Percentiles rank a stretch among this genome's conserved stretches.
Evolutionary conservation across 208 protist species (phyloP).

Genomic region (Kentomonas sorsogonicus): DNA sequence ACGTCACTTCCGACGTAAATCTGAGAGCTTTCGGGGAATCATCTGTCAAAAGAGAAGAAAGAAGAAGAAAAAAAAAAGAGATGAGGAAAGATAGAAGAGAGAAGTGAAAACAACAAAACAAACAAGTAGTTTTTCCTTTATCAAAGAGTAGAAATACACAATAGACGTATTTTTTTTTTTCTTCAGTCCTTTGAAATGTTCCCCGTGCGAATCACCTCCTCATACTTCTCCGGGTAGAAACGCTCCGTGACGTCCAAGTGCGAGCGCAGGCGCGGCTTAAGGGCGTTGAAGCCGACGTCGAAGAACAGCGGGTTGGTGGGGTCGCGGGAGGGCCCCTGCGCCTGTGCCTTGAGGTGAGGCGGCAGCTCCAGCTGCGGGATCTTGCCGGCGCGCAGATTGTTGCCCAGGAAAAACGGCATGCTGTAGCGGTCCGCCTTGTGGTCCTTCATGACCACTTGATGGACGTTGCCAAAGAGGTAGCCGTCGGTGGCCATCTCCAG

Average conservation of each 20-base stretch:
- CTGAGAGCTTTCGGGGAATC: background rate
- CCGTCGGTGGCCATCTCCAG: slow-evolving; percentile 10
- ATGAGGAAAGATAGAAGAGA: too few relatives aligned
- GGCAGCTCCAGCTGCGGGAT: slow-evolving; percentile 12
- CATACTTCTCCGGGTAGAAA: slow-evolving; percentile 6
- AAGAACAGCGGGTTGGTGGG: background rate
- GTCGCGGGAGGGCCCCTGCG: background rate
- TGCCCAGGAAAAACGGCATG: slow-evolving; percentile 9
- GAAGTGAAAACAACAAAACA: too few relatives aligned
- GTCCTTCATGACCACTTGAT: slow-evolving; percentile 9
- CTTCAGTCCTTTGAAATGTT: too few relatives aligned
- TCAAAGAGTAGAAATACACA: background rate
- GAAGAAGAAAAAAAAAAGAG: background rate
- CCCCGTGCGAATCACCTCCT: background rate
- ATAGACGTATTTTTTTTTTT: too few relatives aligned
- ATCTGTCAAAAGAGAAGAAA: background rate
- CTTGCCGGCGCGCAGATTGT: background rate
- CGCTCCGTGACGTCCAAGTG: background rate
- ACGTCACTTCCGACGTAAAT: background rate
- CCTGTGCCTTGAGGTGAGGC: background rate
- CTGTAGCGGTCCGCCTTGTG: slow-evolving; percentile 4
- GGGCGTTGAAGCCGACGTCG: background rate
- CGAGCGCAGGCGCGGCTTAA: slow-evolving; percentile 4
- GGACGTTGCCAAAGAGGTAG: slow-evolving; percentile 6
- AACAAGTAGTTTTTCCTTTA: too few relatives aligned